phyloP scores from a whole-genome alignment of 306 rosid species.

The Acacia melanoxylon region DNA sequence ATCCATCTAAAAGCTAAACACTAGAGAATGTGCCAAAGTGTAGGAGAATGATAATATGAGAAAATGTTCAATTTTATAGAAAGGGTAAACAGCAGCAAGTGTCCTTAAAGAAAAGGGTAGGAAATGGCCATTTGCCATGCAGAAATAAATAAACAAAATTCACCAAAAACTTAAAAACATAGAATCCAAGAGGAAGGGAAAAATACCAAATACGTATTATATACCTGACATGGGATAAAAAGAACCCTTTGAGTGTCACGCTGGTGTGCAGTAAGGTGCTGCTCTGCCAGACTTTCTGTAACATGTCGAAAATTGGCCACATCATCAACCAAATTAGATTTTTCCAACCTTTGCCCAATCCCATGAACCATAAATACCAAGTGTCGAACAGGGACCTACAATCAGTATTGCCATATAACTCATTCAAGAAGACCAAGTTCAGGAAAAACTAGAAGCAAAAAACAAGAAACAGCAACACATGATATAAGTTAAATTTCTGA shows the following conservation, averaged over 20 bases:
- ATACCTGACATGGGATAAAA: conserved; percentile 96
- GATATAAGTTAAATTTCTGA: conserved; percentile 24
- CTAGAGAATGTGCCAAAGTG: not conserved
- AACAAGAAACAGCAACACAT: not conserved
- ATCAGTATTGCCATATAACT: conserved; percentile 27
- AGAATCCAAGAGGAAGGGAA: not conserved
- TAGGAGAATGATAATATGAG: conserved; percentile 9
- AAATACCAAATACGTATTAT: not conserved
- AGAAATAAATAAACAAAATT: not conserved
- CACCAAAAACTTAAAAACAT: conserved; percentile 14
- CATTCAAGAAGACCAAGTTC: conserved; percentile 26
- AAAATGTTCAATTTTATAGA: conserved; percentile 8
- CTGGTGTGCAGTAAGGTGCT: conserved; percentile 80
- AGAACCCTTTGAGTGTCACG: conserved; percentile 86
- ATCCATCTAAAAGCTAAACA: not conserved
- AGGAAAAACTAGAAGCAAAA: not conserved
- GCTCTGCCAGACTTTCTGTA: conserved; percentile 84
- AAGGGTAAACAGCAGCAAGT: conserved; percentile 6
- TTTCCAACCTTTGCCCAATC: conserved; percentile 98
- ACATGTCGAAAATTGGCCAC: conserved; percentile 77
- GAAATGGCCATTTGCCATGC: not conserved
- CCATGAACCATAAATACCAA: conserved; percentile 99
- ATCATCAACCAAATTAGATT: conserved; percentile 96
- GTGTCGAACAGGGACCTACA: conserved; percentile 94
- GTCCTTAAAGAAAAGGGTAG: not conserved